Evolutionary conservation across 495 filamentous ascomycete species (phyloP).

Genomic region (Gamarada debralockiae): DNA sequence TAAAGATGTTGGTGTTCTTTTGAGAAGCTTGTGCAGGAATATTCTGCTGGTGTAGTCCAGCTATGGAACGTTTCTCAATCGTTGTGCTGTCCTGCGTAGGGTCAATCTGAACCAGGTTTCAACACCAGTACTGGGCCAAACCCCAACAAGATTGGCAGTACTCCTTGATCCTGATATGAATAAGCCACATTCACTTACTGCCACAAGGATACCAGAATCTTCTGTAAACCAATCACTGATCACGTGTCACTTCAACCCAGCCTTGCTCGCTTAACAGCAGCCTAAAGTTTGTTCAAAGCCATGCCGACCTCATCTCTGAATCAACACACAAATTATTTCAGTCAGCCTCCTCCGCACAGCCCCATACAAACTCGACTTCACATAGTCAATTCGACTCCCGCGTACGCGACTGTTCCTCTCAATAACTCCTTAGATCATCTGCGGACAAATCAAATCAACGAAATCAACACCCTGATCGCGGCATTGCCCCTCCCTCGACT

Average conservation of each 20-base stretch:
- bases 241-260: background rate
- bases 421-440: background rate
- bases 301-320: conserved; percentile 9
- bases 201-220: no score
- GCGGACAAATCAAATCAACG: background rate
- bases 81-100: no score
- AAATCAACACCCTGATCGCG: background rate
- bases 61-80: no score
- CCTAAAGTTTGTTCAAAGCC: background rate
- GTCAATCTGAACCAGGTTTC: no score
- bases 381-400: conserved; percentile 9
- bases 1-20: no score
- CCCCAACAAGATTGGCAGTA: no score
- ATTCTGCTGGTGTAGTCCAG: no score
- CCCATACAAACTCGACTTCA: conserved; percentile 1
- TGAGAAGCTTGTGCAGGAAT: no score
- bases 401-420: background rate
- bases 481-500: conserved; percentile 13
- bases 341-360: background rate
- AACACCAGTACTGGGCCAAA: no score
- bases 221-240: no score
- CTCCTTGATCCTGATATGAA: no score
- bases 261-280: conserved; percentile 2
- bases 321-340: conserved; percentile 9
- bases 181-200: no score